Base-by-base conservation (phyloP, 1,284 basidiomycete species). In the Rhodotorula sp. region DNA sequence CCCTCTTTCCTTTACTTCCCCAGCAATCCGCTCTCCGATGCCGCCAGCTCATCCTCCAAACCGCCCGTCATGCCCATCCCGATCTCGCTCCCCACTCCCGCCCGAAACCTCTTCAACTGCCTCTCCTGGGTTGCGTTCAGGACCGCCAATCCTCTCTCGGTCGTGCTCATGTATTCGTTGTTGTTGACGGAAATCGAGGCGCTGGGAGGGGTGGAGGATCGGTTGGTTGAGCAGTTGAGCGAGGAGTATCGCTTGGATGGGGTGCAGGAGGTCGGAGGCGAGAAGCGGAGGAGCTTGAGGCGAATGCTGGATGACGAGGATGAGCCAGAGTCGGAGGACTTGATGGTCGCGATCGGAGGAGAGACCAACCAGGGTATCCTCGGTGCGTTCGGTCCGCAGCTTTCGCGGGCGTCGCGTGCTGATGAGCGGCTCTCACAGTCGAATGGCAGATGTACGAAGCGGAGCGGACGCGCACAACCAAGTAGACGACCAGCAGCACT, bases 111-210 rank as follows among this genome's bases (percentile, higher is more conserved):
- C 19, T 72, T 72, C 66, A 56, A 61, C 36, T 27, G 27, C 11
- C 60, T 72, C 2, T 48, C 55, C 30, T 48, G 34, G 17, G 30
- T 34, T 9, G 62, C 70, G 8, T 58, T 60, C 64, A 7, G 32
- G 32, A 59, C 59, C 5, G 51, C 48, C 27, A 69, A 68, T 62
- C 51, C 55, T 2, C 59, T 68, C 24, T 39, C 59, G 11, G 62
- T 74, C 58, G 71, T 64, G 39, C n/a, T 74, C 2, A 68, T 71
- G 67, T 74, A 62, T 59, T 69, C 67, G 30, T 32, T 74, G 27
- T 52, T 74, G n/a, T 22, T 70, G 15, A 60, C 48, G 11, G 55
- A 58, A 30, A 49, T 67, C 34, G 62, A 67, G 30, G 63, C 64
- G 29, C 56, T 61, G 29, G 55, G 51, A 34, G 70, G 67, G 17